Percentiles rank a stretch among this genome's conserved stretches.
phyloP scores from a whole-genome alignment of 2,329 filamentous ascomycete species.

The Pseudogymnoascus sp. region DNA sequence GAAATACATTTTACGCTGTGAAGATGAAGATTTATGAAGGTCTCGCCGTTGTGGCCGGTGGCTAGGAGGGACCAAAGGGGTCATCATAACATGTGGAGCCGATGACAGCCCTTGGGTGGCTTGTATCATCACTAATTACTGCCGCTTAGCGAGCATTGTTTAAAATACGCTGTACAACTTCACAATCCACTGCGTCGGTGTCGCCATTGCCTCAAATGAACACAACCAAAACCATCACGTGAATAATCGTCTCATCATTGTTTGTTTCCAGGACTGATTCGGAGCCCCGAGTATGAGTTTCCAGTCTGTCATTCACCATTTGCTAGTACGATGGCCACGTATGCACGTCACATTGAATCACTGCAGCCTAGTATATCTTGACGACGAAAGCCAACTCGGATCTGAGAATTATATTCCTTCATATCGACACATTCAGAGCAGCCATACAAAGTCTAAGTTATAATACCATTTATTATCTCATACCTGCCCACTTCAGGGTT shows the following conservation, averaged over 20 bases:
- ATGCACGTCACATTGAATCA: slow-evolving; percentile 7
- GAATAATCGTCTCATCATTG: slow-evolving; percentile 2
- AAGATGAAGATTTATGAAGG: slow-evolving; percentile 89
- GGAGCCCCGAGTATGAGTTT: background rate
- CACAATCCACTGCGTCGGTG: background rate
- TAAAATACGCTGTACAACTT: background rate
- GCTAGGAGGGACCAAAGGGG: background rate
- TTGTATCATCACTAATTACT: slow-evolving; percentile 9
- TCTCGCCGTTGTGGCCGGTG: slow-evolving; percentile 73
- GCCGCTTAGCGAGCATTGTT: slow-evolving; percentile 6
- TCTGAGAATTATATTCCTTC: background rate
- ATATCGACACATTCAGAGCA: background rate
- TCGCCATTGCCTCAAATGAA: background rate
- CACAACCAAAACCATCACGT: background rate
- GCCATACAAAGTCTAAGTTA: background rate
- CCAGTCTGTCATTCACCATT: slow-evolving; percentile 4
- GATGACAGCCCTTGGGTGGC: background rate
- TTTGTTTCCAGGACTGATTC: background rate
- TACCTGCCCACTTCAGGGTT: background rate
- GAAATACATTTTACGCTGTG: slow-evolving; percentile 75
- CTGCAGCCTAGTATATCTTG: background rate
- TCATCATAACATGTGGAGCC: background rate
- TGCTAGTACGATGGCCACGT: slow-evolving; percentile 2
- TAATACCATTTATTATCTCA: background rate
- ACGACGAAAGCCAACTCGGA: background rate